Base-by-base conservation (phyloP, 169 alveolate genomes). In the Eimeria necatrix region DNA sequence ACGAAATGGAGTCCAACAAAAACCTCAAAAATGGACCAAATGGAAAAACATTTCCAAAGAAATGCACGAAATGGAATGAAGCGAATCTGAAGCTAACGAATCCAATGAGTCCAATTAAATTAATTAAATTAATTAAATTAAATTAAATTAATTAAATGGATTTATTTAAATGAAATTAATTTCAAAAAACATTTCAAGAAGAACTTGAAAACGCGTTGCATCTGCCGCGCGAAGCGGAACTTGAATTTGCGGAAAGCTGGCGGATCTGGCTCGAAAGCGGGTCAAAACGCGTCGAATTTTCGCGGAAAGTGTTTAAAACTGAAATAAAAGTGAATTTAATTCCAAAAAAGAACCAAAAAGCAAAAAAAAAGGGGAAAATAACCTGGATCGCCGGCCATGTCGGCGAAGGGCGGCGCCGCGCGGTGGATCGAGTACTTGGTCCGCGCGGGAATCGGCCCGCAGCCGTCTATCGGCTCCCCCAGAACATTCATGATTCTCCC, bases 401-500 rank as follows among this genome's bases (percentile, higher is more conserved):
- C 99, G 26, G 97, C 97, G 96, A 98, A 98, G 60, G 98, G 91
- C n/a, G 99, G 99, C 24, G 99, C 99, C 0, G 98, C 98, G 91
- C 99, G 97, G 97, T 99, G 99, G 83, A 99, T 99, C 9, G 99
- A 98, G 83, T 93, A 89, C 22, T 90, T 89, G 89, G 96, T 97
- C 86, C 95, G 95, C 49, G 99, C 95, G 18, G 98, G 96, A 64
- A 99, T 98, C 22, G 99, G 99, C 18, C 99, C 99, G 95, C 99
- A 98, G 96, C 98, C 99, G 95, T 99, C 99, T 49, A 99, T 98
- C 26, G 99, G 99, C 96, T 99, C 99, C 16, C 99, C 99, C 86
- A 99, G 98, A 56, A 99, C 99, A 95, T 99, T 99, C 98, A 99
- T 98, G 96, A 99, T 99, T 56, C 99, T 97, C 51, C 99, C 99